Evolutionary conservation across 192 early-diverging fungal species (phyloP), one percentile per base, ranked within the genome.

Genomic region (Podila verticillata): DNA sequence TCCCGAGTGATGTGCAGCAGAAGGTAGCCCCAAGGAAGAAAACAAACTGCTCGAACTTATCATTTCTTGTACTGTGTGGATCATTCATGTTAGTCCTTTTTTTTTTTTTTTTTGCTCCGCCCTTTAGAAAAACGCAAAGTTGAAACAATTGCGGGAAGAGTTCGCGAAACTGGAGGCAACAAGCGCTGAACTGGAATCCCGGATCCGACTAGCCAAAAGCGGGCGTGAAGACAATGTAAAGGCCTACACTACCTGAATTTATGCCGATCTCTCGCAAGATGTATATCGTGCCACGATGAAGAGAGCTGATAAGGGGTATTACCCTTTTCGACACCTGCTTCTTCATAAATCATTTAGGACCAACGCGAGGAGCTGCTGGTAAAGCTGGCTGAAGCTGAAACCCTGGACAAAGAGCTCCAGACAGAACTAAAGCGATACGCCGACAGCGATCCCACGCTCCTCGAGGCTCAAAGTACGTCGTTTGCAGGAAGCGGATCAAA

Each of bases 361-460:
- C 87, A 93, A 48, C 88, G 95, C 0, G 59, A 70, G 2, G 75
- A 60, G 13, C 36, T 93, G 24, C 64, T 91, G 47, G 72, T 74
- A 61, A 78, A 89, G 51, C 68, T 94, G 39, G 75, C 66, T 2
- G 89, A 90, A 32, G 68, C 86, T 20, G 85, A 92, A 72, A 60
- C 82, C 1, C 12, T 56, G 29, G 77, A 86, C 31, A 74, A 64
- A 12, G 49, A 61, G 5, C 74, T 91, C 65, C 74, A 85, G 59
- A 65, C 66, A 12, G 92, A 93, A 79, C 78, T 97, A 36, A 75
- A 83, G 30, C 64, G 86, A 72, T 96, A 92, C 79, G 81, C 84
- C 28, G 95, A 95, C 68, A 91, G 89, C 68, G 96, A 97, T 75
- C 95, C 96, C 0, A 85, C 69, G 3, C n/a, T 93, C 36, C 79